A percentile compares a stretch with the other conserved stretches of the same genome.
Conservation (phyloP, 768 basidiomycete species). For the Sporobolomyces pararoseus region DNA sequence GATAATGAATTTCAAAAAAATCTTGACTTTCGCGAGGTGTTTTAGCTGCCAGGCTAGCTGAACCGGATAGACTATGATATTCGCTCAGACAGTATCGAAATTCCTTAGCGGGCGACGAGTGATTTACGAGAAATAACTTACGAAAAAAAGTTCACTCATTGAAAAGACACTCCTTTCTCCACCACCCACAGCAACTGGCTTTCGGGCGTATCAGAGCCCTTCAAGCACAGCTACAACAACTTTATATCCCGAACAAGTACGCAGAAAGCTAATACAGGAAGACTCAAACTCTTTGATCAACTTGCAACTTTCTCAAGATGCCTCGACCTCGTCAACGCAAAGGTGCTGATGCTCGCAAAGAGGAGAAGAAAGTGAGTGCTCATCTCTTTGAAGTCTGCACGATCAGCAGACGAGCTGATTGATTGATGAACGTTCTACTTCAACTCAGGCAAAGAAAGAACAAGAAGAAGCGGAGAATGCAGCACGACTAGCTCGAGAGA, state of each 20-base stretch:
- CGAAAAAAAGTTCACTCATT: no score
- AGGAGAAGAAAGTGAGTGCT: constrained; percentile 34
- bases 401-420: no score
- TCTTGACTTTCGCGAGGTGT: not conserved
- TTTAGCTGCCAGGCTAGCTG: not conserved
- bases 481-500: constrained; percentile 21
- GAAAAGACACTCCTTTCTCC: no score
- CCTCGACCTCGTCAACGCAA: constrained; percentile 40
- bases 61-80: no score
- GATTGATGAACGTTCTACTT: not conserved
- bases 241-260: no score
- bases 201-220: no score
- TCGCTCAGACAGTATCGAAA: no score
- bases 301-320: constrained; percentile 13
- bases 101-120: no score
- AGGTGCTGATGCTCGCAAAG: constrained; percentile 34
- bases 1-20: not conserved
- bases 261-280: not conserved
- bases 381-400: no score
- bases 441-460: constrained; percentile 32
- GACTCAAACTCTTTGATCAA: not conserved
- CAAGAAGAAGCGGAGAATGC: constrained; percentile 28
- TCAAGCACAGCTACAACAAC: no score
- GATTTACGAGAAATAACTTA: no score
- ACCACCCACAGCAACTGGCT: no score